Percentiles rank a stretch among this genome's conserved stretches.
These are phyloP conservation scores for Monsonia emarginata DNA, from an alignment of 441 rosid species.

Conservation along the genomic window DNA sequence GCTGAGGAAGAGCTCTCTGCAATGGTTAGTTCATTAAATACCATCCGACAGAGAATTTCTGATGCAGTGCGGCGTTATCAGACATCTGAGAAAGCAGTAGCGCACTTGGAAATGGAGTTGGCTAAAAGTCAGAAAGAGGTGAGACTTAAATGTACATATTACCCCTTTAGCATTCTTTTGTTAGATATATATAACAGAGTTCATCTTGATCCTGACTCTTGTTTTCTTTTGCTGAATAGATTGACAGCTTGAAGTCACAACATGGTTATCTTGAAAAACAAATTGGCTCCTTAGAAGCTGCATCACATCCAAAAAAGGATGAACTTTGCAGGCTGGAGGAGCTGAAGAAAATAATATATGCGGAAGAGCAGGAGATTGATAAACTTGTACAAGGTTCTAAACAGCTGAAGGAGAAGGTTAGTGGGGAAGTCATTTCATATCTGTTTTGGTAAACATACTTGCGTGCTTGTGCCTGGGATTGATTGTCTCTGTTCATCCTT, in stretches of 20 bases:
- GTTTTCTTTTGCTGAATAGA: conserved; percentile 30
- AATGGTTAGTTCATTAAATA: conserved; percentile 41
- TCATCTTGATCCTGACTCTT: conserved; percentile 14
- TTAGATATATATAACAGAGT: conserved; percentile 3
- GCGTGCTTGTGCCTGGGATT: neutral
- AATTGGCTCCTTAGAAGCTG: conserved; percentile 69
- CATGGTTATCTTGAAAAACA: conserved; percentile 62
- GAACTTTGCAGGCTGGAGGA: conserved; percentile 58
- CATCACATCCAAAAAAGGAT: conserved; percentile 62
- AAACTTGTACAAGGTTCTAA: conserved; percentile 60
- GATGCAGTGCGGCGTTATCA: conserved; percentile 57
- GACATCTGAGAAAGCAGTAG: conserved; percentile 53
- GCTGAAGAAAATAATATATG: conserved; percentile 43
- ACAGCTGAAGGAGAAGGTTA: conserved; percentile 65
- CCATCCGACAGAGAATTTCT: conserved; percentile 45
- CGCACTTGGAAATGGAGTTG: conserved; percentile 67
- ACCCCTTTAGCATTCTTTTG: conserved; percentile 8
- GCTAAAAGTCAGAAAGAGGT: conserved; percentile 90
- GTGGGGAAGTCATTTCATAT: conserved; percentile 13
- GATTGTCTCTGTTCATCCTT: neutral
- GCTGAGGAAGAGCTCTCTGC: conserved; percentile 67
- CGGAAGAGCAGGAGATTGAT: conserved; percentile 67
- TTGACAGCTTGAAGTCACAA: conserved; percentile 69
- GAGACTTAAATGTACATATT: conserved; percentile 1
- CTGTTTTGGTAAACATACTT: conserved; percentile 3